phyloP scores from a whole-genome alignment of 345 rosid genomes.

The Citrus medica region DNA sequence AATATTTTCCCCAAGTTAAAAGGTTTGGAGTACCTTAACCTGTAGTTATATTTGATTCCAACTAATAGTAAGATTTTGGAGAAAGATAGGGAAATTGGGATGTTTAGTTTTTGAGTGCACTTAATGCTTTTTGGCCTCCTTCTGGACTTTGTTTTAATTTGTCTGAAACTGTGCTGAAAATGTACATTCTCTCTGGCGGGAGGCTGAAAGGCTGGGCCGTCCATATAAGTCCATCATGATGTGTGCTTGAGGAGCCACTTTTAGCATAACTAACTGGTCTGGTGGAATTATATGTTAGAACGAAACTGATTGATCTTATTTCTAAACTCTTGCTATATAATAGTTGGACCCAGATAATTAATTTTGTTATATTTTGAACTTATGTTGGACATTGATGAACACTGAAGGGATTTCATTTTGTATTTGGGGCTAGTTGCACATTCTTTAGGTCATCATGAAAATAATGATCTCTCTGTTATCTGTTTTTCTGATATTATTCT shows the following conservation, averaged over 20 bases:
- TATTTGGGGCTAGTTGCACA: neutral
- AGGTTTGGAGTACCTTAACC: neutral
- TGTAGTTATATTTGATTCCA: neutral
- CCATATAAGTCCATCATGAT: neutral
- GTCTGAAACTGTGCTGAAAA: neutral
- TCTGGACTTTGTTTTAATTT: neutral
- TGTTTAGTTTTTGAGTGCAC: neutral
- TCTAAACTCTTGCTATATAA: neutral
- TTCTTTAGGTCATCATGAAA: neutral
- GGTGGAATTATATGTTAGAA: neutral
- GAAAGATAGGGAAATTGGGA: neutral
- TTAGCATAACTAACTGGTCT: neutral
- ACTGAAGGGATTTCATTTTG: neutral
- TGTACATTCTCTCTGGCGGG: neutral
- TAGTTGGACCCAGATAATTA: neutral
- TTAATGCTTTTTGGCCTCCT: neutral
- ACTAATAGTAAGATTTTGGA: neutral
- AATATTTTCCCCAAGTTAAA: neutral
- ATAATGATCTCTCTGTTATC: neutral
- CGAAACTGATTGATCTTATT: neutral
- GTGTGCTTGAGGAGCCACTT: neutral
- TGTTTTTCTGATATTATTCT: neutral
- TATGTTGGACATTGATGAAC: neutral
- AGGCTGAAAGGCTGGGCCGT: neutral
- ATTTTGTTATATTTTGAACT: neutral